These are phyloP conservation scores for Irineochytrium annulatum DNA, from an alignment of 192 early-diverging fungal genomes.

Conservation along the genomic window DNA sequence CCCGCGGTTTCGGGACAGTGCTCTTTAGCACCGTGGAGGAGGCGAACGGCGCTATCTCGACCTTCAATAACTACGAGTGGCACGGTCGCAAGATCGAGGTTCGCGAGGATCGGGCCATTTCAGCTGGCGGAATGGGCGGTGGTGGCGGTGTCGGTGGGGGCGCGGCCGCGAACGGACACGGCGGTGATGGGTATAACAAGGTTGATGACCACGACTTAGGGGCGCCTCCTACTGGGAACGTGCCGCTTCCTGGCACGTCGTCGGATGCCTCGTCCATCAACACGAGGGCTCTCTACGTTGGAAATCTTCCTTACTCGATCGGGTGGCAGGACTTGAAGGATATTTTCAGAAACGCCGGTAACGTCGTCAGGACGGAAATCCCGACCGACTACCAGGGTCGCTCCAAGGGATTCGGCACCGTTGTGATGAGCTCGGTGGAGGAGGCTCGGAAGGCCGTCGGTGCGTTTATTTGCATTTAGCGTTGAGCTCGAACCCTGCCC, in stretches of 20 bases:
- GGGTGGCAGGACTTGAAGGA: slow-evolving; percentile 54
- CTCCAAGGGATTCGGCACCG: slow-evolving; percentile 70
- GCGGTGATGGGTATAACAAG: not conserved
- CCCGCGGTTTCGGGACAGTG: slow-evolving; percentile 47
- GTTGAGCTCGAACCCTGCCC: not conserved
- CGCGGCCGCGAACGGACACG: too few species aligned
- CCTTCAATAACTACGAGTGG: slow-evolving; percentile 49
- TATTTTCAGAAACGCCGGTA: slow-evolving; percentile 65
- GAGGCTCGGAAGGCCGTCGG: slow-evolving; percentile 68
- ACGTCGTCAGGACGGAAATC: slow-evolving; percentile 64
- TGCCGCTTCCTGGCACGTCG: slow-evolving; percentile 30
- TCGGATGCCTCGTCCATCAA: slow-evolving; percentile 23
- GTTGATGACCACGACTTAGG: not conserved
- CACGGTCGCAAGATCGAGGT: slow-evolving; percentile 45
- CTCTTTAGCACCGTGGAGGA: slow-evolving; percentile 38
- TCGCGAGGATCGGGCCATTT: slow-evolving; percentile 36
- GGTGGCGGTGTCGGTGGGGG: too few species aligned
- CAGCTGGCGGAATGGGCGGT: slow-evolving; percentile 9
- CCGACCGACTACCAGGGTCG: slow-evolving; percentile 45
- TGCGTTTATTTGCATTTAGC: slow-evolving; percentile 14
- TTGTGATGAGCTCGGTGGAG: slow-evolving; percentile 60
- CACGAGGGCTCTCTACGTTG: slow-evolving; percentile 42
- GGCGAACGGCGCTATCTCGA: slow-evolving; percentile 36
- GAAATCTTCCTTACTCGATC: slow-evolving; percentile 51
- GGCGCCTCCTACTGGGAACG: slow-evolving; percentile 14